Evolutionary conservation across 192 early-diverging fungal species (phyloP), one percentile per base, ranked within the genome.

Genomic region (Entophlyctis helioformis): DNA sequence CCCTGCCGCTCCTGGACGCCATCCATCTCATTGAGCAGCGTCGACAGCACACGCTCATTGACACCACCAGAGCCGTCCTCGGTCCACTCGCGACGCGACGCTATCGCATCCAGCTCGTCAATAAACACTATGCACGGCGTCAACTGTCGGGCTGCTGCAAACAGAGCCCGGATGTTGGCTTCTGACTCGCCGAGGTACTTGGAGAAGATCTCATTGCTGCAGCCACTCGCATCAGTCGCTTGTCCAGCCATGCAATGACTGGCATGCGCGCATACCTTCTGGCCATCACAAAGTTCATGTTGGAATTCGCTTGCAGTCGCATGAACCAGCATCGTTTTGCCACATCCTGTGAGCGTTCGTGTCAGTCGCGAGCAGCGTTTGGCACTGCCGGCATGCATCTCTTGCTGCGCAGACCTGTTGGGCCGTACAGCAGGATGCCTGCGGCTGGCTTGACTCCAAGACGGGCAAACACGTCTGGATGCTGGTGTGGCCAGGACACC

Each of bases 141-240:
- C n/a, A 87, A 67, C 18, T 73, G 62, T 21, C 82, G 72, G 0
- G 95, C 91, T n/a, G 77, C 70, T 7, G 72, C 68, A 75, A 96
- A 98, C 33, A 93, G 55, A 1, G 66, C 59, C n/a, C 95, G 70
- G 18, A 98, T 59, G 9, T 56, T 69, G 0, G 65, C 71, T 62
- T 98, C 95, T 0, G 91, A 89, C 38, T 95, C 91, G 11, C 94
- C 94, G 0, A 96, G 62, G 45, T 96, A 98, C 64, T 91, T 94
- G 45, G 89, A 93, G 56, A 83, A 91, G n/a, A 98, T 70, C 43
- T 94, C 81, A 20, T 82, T 77, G n/a, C 74, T 80, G 38, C 15
- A 29, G 15, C 2, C 1, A 32, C 20, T 16, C 29, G 29, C 10
- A 3, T 4, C 27, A 32, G 5, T 33, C 18, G 21, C 21, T 44